phyloP scores from a whole-genome alignment of 2,329 filamentous ascomycete species.

The Berkeleyomyces rouxiae region DNA sequence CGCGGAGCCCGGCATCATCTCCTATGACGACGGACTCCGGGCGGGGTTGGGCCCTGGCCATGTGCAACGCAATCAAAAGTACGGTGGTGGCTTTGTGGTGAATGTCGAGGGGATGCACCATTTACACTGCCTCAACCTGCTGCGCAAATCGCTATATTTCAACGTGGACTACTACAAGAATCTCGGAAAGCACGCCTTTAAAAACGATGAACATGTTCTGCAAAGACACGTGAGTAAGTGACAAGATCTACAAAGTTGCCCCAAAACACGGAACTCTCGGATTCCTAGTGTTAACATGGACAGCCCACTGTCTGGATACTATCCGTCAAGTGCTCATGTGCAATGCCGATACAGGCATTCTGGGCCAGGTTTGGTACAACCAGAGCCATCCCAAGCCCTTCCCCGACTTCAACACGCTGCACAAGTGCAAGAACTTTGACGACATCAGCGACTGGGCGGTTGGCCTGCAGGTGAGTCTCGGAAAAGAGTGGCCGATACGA shows the following conservation, averaged over 20 bases:
- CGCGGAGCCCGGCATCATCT: conserved; percentile 31
- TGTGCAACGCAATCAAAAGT: conserved; percentile 35
- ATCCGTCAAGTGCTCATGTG: conserved; percentile 48
- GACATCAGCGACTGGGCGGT: conserved; percentile 37
- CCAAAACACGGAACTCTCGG: not conserved
- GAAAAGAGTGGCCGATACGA: not conserved
- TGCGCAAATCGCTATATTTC: conserved; percentile 41
- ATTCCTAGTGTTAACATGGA: not conserved
- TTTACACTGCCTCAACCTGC: conserved; percentile 43
- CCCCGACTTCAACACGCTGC: conserved; percentile 45
- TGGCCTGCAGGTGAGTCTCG: conserved; percentile 27
- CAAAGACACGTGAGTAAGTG: conserved; percentile 36
- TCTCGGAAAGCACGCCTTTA: conserved; percentile 34
- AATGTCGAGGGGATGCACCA: conserved; percentile 41
- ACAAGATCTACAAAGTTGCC: too few relatives aligned
- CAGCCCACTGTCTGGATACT: conserved; percentile 44
- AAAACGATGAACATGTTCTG: conserved; percentile 37
- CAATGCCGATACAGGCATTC: conserved; percentile 39
- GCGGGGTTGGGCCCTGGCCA: conserved; percentile 37
- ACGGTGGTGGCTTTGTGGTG: conserved; percentile 43
- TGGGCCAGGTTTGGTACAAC: conserved; percentile 45
- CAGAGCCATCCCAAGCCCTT: conserved; percentile 30
- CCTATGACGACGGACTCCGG: conserved; percentile 29
- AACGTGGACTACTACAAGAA: conserved; percentile 41
- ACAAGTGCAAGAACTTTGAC: conserved; percentile 42